Base-by-base conservation (phyloP, 106 monocot genomes). In the Allium sativum region DNA sequence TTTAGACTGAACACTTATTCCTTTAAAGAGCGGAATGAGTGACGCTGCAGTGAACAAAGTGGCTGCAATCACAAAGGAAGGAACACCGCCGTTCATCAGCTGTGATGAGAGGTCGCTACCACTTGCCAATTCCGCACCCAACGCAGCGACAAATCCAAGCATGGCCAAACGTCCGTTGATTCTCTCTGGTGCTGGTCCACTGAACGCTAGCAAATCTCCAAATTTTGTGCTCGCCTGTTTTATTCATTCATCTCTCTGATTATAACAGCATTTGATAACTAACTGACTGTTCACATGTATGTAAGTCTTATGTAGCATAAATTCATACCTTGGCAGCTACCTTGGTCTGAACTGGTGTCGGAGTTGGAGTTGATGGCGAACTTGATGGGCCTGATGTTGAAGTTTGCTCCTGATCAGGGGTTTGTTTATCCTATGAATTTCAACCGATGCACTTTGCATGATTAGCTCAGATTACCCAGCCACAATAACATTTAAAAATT, bases 91-190 rank as follows among this genome's bases (percentile, higher is more conserved):
- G 50, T 71, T 73, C 5, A 69, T 17, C 13, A 85, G 45, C 79
- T 90, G 90, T 7, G 48, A 66, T 10, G 68, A 51, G 17, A 89
- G 40, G 62, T 74, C 81, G 21, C 74, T 53, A 9, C 84, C 81
- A 2, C 72, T 74, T 8, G 70, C 71, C 43, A 66, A 31, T 77
- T 85, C 90, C 7, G 77, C 82, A 2, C 82, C 90, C 40, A 90
- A 0, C 3, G 85, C 79, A 10, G 85, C 61, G n/a, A 74, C 74
- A 59, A 90, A 90, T 6, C 89, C 85, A 18, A 90, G 31, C 89
- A 90, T 90, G 9, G 89, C 89, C 6, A 85, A 76, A 10, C 89
- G 67, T 1, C 89, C 85, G 63, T 90, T 90, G 73, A 85, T 85
- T 63, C 85, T 58, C 76, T 90, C 89, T 10, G 89, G 89, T 42